Base-by-base conservation (phyloP, 1,284 basidiomycete genomes). In the Fomitopsis palustris region DNA sequence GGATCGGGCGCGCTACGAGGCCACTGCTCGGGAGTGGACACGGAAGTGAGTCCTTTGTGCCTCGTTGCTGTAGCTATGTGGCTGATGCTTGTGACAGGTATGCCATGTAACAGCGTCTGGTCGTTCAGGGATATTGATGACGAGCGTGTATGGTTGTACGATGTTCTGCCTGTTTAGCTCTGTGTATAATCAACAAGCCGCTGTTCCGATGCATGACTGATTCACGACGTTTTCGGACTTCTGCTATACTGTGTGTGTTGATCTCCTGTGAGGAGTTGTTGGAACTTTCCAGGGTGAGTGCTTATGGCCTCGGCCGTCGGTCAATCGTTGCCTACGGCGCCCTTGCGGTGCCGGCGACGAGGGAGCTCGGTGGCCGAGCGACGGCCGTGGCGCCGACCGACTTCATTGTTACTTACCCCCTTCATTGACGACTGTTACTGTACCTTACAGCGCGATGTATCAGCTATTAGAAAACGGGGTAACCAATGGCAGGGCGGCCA, bases 1-100 rank as follows among this genome's bases (percentile, higher is more conserved):
- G 52, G 94, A 97, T 76, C 87, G 93, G 69, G 80, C 91, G 65
- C 87, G 93, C 70, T 97, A 97, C 75, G 95, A 97, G 77, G 90
- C 93, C 63, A 97, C 93, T 31, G 95, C 95, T 47, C 84, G 94
- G 79, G 95, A 97, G 81, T 97, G 95, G 95, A 95, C 95, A 74
- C 88, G 94, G 85, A 96, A 96, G 94, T 96, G 70, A 71, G 93
- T 64, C 23, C 16, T 43, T 5, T 19, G 17, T 17, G 51, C 51
- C 45, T 4, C 35, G 41, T 8, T 37, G 14, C 31, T 12, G n/a
- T 38, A 43, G 43, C 23, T 33, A 17, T 69, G 71, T 65, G 43
- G 27, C 69, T 72, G 58, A 73, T 65, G 57, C 69, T 71, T 38
- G 17, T 47, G 35, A 52, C 33, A 85, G 82, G 70, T 85, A 85